Percentiles rank a stretch among this genome's conserved stretches.
These are phyloP conservation scores for Camelina laxa DNA, from an alignment of 345 rosid species.

Conservation along the genomic window DNA sequence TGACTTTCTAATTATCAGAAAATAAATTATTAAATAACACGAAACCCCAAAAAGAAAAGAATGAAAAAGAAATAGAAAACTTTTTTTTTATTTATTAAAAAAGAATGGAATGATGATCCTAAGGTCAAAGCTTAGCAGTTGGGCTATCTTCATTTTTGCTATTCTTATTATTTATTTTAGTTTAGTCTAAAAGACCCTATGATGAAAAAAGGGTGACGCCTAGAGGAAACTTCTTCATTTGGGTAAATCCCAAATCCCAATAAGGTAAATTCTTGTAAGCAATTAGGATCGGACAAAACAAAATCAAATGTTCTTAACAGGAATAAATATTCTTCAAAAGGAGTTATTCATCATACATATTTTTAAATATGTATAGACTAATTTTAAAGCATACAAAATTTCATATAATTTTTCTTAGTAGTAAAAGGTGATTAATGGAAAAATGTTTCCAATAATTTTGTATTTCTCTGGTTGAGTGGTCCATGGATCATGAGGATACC, in stretches of 20 bases:
- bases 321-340: too few relatives aligned
- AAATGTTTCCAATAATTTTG: neutral
- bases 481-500: slow-evolving; percentile 31
- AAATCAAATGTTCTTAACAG: slow-evolving; percentile 24
- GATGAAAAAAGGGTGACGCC: slow-evolving; percentile 19
- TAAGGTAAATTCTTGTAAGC: slow-evolving; percentile 35
- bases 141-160: slow-evolving; percentile 30
- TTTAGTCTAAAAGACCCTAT: slow-evolving; percentile 20
- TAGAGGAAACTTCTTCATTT: slow-evolving; percentile 46
- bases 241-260: slow-evolving; percentile 47
- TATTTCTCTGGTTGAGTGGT: slow-evolving; percentile 13
- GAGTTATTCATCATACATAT: neutral
- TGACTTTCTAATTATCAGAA: slow-evolving; percentile 29
- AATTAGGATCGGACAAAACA: slow-evolving; percentile 15
- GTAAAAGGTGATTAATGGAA: neutral
- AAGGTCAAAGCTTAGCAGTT: slow-evolving; percentile 49
- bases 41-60: neutral
- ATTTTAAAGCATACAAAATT: neutral
- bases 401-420: too few relatives aligned
- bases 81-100: neutral
- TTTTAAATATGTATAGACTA: neutral
- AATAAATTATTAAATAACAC: slow-evolving; percentile 30
- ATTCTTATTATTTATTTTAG: neutral
- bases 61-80: slow-evolving; percentile 5
- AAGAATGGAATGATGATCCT: slow-evolving; percentile 40